Evolutionary conservation across 495 filamentous ascomycete species (phyloP).

Genomic region (Amorphotheca resinae): DNA sequence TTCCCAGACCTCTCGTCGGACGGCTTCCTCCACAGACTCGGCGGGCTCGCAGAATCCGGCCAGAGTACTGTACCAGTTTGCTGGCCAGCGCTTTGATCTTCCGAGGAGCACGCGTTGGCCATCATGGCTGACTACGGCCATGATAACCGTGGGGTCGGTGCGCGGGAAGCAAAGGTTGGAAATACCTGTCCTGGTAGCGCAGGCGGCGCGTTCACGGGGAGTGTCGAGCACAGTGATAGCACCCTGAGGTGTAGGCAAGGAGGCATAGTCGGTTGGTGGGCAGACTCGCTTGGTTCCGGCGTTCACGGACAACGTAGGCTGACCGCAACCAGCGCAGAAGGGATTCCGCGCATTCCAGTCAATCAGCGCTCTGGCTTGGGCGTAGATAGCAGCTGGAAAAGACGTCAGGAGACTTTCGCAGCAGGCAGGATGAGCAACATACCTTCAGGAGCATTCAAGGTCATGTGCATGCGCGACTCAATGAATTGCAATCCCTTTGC

Average conservation of each 20-base stretch:
- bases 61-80: constrained; percentile 76
- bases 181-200: constrained; percentile 61
- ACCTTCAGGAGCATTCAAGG: constrained; percentile 43
- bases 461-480: constrained; percentile 43
- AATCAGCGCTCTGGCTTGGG: constrained; percentile 75
- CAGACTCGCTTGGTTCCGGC: constrained; percentile 86
- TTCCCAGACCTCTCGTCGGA: constrained; percentile 92
- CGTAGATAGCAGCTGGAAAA: constrained; percentile 67
- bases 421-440: constrained; percentile 9
- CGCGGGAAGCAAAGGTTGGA: constrained; percentile 86
- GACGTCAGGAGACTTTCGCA: constrained; percentile 8
- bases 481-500: constrained; percentile 46
- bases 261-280: constrained; percentile 65
- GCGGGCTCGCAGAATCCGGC: constrained; percentile 94
- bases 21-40: constrained; percentile 89
- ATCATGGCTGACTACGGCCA: constrained; percentile 72
- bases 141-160: constrained; percentile 91
- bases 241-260: constrained; percentile 60
- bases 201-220: constrained; percentile 43
- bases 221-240: constrained; percentile 24
- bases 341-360: constrained; percentile 94
- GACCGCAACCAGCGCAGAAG: constrained; percentile 81
- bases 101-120: constrained; percentile 70
- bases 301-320: constrained; percentile 72
- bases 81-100: constrained; percentile 71